Base-by-base conservation (phyloP, 2,329 filamentous ascomycete genomes). In the Plenodomus lindquistii region DNA sequence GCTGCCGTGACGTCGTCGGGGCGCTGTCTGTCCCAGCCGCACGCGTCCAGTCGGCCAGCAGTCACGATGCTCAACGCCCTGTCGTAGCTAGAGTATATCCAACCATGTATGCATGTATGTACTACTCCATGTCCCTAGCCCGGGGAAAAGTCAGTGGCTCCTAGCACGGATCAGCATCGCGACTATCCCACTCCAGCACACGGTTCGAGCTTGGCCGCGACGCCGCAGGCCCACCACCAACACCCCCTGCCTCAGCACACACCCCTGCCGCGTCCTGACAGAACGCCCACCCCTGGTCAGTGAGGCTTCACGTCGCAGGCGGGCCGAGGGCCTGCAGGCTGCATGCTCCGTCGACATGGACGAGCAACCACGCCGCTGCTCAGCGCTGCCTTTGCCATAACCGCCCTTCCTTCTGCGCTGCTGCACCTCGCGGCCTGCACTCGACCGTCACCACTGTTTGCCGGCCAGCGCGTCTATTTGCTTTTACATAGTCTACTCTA, bases 221-320 rank as follows among this genome's bases (percentile, higher is more conserved):
- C 48, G 52, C 56, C 49, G 50, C 50, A 44, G 51, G 40, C 52
- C 50, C 52, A 52, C 54, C 51, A 50, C 59, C 64, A 60, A 60
- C 56, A 57, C 57, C 61, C 58, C 55, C 58, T 61, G 61, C 48
- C 58, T n/a, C 24, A 22, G 11, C 46, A 59, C n/a, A n/a, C n/a
- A n/a, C 51, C 59, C 59, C 59, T 59, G 54, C 45, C 44, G 37
- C 36, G 51, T 4, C 52, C 59, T 60, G 56, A 52, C 58, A 55
- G 50, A 43, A 46, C 29, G 40, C 44, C 54, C 46, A 55, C 52
- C 52, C 46, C 34, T 45, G 22, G 44, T 55, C 54, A 49, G 44
- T 47, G 37, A 51, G 43, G 46, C 56, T 57, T 51, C 50, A 37
- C 40, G 50, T 37, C 50, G 48, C 48, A 40, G 35, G 45, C 47